These are phyloP conservation scores for Coffea eugenioides DNA, from an alignment of 257 asterid species.

Conservation along the genomic window DNA sequence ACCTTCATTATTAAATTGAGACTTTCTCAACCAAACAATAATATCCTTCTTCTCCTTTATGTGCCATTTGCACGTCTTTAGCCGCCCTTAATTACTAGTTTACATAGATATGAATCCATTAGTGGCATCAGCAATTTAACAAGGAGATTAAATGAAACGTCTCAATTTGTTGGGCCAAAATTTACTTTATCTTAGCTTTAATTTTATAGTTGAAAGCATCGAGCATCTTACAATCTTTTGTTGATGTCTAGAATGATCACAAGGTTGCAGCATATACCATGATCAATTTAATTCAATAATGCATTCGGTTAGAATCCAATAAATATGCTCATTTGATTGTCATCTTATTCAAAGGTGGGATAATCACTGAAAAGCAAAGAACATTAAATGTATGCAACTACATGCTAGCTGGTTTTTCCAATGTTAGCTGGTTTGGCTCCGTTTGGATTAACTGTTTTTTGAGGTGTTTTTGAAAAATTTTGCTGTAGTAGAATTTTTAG, in stretches of 20 bases:
- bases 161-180: neutral
- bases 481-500: too few relatives aligned
- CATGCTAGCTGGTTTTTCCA: too few relatives aligned
- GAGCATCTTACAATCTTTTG: neutral
- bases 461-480: too few relatives aligned
- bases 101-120: neutral
- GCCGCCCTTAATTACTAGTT: neutral
- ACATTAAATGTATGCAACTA: neutral
- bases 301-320: neutral
- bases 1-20: too few relatives aligned
- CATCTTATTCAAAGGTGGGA: neutral
- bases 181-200: neutral
- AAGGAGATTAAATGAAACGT: neutral
- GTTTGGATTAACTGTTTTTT: too few relatives aligned
- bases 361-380: neutral
- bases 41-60: neutral
- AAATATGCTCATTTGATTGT: neutral
- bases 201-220: neutral
- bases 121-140: neutral
- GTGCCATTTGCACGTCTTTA: neutral
- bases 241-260: neutral
- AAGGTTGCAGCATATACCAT: neutral
- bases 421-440: too few relatives aligned
- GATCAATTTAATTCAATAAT: neutral
- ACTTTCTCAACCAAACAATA: too few relatives aligned